These are phyloP conservation scores for Vigna angularis DNA, from an alignment of 306 rosid genomes.

Conservation along the genomic window DNA sequence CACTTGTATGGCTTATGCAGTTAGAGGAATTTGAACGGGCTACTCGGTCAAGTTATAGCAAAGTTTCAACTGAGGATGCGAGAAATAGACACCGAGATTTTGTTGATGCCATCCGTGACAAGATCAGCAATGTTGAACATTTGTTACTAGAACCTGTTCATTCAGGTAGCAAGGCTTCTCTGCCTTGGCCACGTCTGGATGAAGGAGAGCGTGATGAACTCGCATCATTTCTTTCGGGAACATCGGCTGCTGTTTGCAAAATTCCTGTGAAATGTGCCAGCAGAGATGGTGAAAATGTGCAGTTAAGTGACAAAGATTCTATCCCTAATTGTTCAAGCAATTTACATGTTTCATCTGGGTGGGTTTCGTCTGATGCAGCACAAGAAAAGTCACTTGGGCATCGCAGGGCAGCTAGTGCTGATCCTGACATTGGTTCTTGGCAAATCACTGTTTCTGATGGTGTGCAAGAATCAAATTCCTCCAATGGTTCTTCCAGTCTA, in stretches of 20 bases:
- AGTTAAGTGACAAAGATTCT: constrained; percentile 43
- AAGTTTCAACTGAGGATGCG: constrained; percentile 64
- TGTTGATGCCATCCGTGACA: constrained; percentile 66
- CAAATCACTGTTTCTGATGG: constrained; percentile 75
- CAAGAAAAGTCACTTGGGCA: constrained; percentile 71
- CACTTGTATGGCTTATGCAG: constrained; percentile 60
- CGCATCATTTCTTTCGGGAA: constrained; percentile 82
- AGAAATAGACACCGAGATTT: constrained; percentile 78
- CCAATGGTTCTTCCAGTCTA: constrained; percentile 51
- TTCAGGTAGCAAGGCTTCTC: constrained; percentile 59
- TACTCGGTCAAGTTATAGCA: constrained; percentile 67
- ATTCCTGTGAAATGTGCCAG: constrained; percentile 27
- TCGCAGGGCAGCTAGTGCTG: constrained; percentile 94
- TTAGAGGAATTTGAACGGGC: constrained; percentile 89
- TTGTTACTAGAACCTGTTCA: constrained; percentile 60
- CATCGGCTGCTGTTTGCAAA: constrained; percentile 41
- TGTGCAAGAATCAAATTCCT: constrained; percentile 47
- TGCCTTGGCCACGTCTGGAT: constrained; percentile 81
- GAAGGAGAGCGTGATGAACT: constrained; percentile 88
- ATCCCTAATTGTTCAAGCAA: constrained; percentile 46
- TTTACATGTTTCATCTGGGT: constrained; percentile 49
- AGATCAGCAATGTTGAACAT: constrained; percentile 60
- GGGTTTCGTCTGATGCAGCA: constrained; percentile 42
- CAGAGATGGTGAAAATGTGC: constrained; percentile 51
- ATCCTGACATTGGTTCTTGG: constrained; percentile 82